A percentile compares a stretch with the other conserved stretches of the same genome.
Evolutionary conservation across 495 filamentous ascomycete genomes (phyloP).

Genomic region (Penicillium odoratum): DNA sequence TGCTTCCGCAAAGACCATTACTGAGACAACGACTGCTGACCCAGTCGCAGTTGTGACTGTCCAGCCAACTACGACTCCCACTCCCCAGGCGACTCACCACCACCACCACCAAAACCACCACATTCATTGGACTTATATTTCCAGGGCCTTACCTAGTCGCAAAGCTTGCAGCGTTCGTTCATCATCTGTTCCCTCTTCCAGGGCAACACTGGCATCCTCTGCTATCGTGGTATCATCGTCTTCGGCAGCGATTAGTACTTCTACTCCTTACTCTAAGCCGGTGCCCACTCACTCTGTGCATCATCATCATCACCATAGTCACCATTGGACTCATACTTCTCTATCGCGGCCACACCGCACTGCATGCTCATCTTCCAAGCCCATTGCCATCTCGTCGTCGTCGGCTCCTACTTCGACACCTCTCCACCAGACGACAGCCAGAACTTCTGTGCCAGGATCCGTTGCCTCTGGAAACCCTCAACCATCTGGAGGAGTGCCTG

Average conservation of each 20-base stretch:
- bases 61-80: not conserved
- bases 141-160: constrained; percentile 5
- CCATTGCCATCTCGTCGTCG: constrained; percentile 2
- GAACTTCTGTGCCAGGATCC: not conserved
- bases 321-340: constrained; percentile 2
- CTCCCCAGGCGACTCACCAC: not conserved
- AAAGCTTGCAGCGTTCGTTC: constrained; percentile 2
- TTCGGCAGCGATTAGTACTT: not conserved
- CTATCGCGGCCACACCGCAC: constrained; percentile 2
- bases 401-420: constrained; percentile 4
- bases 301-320: not conserved
- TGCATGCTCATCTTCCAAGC: constrained; percentile 5
- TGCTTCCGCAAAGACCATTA: not conserved
- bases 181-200: constrained; percentile 7
- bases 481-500: too few relatives aligned
- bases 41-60: constrained; percentile 1
- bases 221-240: constrained; percentile 8
- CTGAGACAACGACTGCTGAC: not conserved
- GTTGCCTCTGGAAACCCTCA: too few relatives aligned
- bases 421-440: not conserved
- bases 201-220: not conserved
- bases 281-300: not conserved
- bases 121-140: constrained; percentile 3
- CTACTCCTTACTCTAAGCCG: not conserved
- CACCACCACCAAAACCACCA: not conserved